phyloP scores from a whole-genome alignment of 108 stramenopile species.

The Cyclotella atomus region DNA sequence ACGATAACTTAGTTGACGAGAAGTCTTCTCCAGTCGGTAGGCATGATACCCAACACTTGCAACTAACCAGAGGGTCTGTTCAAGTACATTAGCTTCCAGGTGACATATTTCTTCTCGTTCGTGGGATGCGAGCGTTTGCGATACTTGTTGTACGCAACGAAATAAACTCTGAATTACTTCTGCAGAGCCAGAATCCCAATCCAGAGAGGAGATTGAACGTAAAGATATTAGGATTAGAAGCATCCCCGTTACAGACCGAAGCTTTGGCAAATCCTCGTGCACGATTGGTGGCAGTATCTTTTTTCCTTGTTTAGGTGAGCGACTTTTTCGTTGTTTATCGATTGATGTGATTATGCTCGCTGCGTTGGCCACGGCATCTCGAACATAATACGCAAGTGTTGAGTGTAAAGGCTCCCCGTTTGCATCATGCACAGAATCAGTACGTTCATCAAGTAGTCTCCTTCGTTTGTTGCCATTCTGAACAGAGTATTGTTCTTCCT shows the following conservation, averaged over 20 bases:
- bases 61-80: background rate
- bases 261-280: constrained; percentile 14
- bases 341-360: constrained; percentile 1
- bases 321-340: background rate
- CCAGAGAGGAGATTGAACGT: no score
- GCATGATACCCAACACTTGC: constrained; percentile 35
- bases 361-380: constrained; percentile 20
- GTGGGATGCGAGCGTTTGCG: constrained; percentile 14
- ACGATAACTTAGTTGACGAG: background rate
- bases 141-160: constrained; percentile 22
- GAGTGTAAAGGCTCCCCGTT: constrained; percentile 10
- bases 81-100: constrained; percentile 21
- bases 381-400: constrained; percentile 17
- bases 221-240: constrained; percentile 35
- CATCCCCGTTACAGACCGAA: constrained; percentile 22
- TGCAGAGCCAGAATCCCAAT: background rate
- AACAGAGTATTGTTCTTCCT: background rate
- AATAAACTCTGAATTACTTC: constrained; percentile 10
- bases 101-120: constrained; percentile 10
- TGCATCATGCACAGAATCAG: background rate
- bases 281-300: constrained; percentile 18
- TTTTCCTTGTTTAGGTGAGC: background rate
- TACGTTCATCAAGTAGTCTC: constrained; percentile 8
- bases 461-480: constrained; percentile 46
- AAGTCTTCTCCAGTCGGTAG: constrained; percentile 2